Conservation (phyloP, 139 green algal genomes). For the Chlamydomonas incerta region DNA sequence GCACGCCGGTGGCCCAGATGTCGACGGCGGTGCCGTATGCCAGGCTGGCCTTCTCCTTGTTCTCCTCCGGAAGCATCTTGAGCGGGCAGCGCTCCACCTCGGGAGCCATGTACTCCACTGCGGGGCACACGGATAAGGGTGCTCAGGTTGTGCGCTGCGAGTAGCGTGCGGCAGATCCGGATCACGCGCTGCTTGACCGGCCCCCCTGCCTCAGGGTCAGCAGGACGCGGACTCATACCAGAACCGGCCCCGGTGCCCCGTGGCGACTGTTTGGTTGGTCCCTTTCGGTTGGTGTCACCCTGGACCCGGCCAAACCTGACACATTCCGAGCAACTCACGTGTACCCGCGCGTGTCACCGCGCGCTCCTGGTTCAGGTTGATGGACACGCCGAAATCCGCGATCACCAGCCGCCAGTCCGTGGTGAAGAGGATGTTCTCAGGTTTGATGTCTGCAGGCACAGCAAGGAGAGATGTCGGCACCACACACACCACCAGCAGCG, state of each 20-base stretch:
- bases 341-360: slow-evolving; percentile 33
- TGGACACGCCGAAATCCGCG: slow-evolving; percentile 31
- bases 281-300: no score
- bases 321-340: not conserved
- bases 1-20: slow-evolving; percentile 53
- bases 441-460: not conserved
- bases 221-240: no score
- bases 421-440: slow-evolving; percentile 40
- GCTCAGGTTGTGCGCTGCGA: no score
- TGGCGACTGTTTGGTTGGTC: no score
- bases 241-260: no score
- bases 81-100: slow-evolving; percentile 51
- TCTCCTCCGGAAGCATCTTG: slow-evolving; percentile 42
- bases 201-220: no score
- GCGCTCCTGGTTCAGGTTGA: slow-evolving; percentile 37
- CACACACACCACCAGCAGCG: no score
- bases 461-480: no score
- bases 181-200: no score
- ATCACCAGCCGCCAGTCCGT: slow-evolving; percentile 29
- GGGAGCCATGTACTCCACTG: slow-evolving; percentile 48
- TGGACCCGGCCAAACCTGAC: no score
- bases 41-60: slow-evolving; percentile 40
- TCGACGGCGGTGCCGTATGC: slow-evolving; percentile 41
- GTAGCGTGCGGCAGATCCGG: no score
- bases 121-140: no score